Conservation (phyloP, 2,329 filamentous ascomycete genomes). For the Sclerotiophoma versabilis region DNA sequence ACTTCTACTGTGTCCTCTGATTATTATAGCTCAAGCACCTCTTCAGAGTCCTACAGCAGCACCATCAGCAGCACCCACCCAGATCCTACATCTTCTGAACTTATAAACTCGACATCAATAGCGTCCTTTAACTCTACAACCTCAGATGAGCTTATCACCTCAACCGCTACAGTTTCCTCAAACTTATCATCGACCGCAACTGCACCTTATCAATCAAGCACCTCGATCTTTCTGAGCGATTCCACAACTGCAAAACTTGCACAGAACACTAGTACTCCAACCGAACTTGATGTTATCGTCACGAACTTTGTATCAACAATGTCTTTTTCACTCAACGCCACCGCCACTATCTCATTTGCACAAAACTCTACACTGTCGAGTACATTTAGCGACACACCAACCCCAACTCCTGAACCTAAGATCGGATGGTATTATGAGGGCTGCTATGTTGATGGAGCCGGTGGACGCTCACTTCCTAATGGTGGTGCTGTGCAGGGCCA, state of each 20-base stretch:
- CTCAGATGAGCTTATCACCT: neutral
- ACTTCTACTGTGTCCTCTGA: neutral
- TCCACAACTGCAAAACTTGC: neutral
- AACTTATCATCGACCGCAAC: neutral
- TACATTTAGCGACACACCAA: neutral
- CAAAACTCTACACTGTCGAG: neutral
- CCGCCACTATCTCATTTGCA: neutral
- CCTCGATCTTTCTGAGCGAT: neutral
- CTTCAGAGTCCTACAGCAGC: neutral
- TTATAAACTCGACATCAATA: neutral
- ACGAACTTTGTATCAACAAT: neutral
- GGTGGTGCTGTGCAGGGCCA: slow-evolving; percentile 23
- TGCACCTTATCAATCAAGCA: neutral
- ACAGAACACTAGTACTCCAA: neutral
- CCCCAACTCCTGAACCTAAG: slow-evolving; percentile 16
- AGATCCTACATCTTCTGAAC: neutral
- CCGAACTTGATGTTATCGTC: neutral
- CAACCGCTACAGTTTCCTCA: neutral
- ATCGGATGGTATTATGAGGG: slow-evolving; percentile 32
- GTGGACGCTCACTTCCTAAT: slow-evolving; percentile 24
- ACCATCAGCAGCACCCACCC: neutral
- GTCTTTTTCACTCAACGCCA: neutral
- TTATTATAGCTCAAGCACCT: neutral
- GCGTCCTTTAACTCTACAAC: neutral
- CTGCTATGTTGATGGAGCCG: slow-evolving; percentile 33